Conservation (phyloP, 306 rosid species). For the Casuarina cunninghamiana region DNA sequence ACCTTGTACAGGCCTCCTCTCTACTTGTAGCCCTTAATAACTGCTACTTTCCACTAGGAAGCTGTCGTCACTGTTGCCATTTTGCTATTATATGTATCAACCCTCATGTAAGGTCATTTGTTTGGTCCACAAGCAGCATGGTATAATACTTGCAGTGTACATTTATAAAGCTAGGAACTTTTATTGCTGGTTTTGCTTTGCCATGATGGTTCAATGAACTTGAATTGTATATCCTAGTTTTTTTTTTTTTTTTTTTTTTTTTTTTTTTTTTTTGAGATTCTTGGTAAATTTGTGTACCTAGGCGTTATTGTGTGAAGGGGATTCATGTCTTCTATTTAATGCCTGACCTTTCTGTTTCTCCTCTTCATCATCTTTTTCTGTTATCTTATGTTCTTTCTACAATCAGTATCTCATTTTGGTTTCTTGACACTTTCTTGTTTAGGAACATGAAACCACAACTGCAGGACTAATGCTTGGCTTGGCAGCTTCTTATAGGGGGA, state of each 20-base stretch:
- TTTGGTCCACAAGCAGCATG: neutral
- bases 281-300: neutral
- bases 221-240: neutral
- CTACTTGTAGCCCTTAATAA: too few species aligned
- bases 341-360: neutral
- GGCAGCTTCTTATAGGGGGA: slow-evolving; percentile 93
- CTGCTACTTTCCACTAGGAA: too few species aligned
- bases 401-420: slow-evolving; percentile 17
- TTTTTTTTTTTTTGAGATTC: neutral
- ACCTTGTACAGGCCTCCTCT: too few species aligned
- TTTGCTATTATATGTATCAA: neutral
- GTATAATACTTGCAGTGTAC: neutral
- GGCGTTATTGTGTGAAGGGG: neutral
- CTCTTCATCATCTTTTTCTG: slow-evolving; percentile 7
- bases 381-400: slow-evolving; percentile 25
- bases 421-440: slow-evolving; percentile 31
- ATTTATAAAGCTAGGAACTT: neutral
- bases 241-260: neutral
- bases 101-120: neutral
- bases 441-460: slow-evolving; percentile 96
- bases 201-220: neutral
- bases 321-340: neutral
- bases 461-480: slow-evolving; percentile 95
- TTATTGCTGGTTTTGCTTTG: neutral
- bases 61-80: neutral